phyloP scores from a whole-genome alignment of 2,329 filamentous ascomycete species.

The Lasiodiplodia theobromae region DNA sequence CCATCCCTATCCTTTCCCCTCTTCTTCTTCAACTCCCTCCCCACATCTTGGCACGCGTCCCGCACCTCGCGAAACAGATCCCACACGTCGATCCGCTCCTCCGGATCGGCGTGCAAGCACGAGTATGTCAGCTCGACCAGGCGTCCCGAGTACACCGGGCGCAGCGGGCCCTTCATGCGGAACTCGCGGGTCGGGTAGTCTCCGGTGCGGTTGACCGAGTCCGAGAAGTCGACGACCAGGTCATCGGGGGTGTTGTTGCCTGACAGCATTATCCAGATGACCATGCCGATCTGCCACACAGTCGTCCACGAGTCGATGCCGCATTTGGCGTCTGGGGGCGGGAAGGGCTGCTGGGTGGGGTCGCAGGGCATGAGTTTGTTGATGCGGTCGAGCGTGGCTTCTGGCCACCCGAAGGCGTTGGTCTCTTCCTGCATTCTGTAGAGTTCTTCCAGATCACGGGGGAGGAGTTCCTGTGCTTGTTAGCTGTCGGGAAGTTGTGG shows the following conservation, averaged over 20 bases:
- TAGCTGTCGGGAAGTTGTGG: not conserved
- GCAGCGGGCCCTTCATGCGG: not conserved
- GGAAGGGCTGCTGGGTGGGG: not conserved
- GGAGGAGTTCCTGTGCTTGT: not conserved
- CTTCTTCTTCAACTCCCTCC: not conserved
- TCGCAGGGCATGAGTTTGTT: not conserved
- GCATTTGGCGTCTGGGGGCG: not conserved
- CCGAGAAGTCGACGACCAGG: not conserved
- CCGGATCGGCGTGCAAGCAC: not conserved
- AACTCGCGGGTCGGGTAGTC: not conserved
- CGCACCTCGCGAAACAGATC: not conserved
- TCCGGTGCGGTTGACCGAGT: not conserved
- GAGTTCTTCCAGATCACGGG: not conserved
- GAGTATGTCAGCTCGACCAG: constrained; percentile 1
- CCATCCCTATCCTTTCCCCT: not conserved
- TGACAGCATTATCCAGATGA: not conserved
- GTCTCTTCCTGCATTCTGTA: too few relatives aligned
- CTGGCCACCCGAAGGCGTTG: not conserved
- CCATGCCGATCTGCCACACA: not conserved
- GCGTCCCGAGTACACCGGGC: not conserved
- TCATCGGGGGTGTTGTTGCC: not conserved
- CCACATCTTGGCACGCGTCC: not conserved
- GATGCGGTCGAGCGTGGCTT: not conserved
- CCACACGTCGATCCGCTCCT: not conserved
- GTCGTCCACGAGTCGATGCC: constrained; percentile 2